These are phyloP conservation scores for Suhomyces bokatorum DNA, from an alignment of 1,139 yeast species.

Conservation along the genomic window DNA sequence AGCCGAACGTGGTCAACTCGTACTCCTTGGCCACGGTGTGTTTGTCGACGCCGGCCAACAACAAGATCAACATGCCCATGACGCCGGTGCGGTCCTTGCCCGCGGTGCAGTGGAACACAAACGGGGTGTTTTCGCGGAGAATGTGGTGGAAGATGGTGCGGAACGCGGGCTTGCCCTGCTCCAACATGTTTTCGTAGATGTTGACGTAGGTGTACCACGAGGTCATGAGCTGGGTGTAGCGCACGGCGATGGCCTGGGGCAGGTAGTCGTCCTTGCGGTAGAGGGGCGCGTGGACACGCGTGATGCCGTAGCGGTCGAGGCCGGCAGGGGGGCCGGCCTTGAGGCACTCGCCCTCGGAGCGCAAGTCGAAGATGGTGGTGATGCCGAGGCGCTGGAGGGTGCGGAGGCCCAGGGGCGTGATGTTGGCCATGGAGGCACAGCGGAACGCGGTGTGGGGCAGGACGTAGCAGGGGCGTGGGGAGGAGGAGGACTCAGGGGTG, in stretches of 20 bases:
- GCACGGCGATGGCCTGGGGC: conserved; percentile 62
- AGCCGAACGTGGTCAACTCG: conserved; percentile 70
- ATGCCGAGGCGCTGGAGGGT: conserved; percentile 49
- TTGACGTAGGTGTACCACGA: conserved; percentile 65
- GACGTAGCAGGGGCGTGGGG: conserved; percentile 36
- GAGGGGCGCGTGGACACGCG: conserved; percentile 61
- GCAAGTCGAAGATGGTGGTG: conserved; percentile 62
- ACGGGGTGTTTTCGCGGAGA: conserved; percentile 52
- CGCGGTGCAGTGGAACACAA: conserved; percentile 78
- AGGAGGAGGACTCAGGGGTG: no score
- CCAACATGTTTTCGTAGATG: conserved; percentile 63
- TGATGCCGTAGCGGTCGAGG: conserved; percentile 44
- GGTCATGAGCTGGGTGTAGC: conserved; percentile 57
- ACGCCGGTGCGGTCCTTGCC: conserved; percentile 89
- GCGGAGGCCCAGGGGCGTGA: conserved; percentile 48
- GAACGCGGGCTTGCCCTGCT: conserved; percentile 48
- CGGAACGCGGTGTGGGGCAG: conserved; percentile 60
- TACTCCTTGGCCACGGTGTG: conserved; percentile 70
- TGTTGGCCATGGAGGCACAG: conserved; percentile 57
- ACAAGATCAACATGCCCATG: conserved; percentile 63
- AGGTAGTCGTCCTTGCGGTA: conserved; percentile 58
- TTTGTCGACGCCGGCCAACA: conserved; percentile 64
- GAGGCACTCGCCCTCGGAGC: conserved; percentile 61
- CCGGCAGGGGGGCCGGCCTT: conserved; percentile 48
- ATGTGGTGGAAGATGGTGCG: conserved; percentile 52